phyloP scores from a whole-genome alignment of 1,284 basidiomycete genomes.

The Malassezia dermatis region DNA sequence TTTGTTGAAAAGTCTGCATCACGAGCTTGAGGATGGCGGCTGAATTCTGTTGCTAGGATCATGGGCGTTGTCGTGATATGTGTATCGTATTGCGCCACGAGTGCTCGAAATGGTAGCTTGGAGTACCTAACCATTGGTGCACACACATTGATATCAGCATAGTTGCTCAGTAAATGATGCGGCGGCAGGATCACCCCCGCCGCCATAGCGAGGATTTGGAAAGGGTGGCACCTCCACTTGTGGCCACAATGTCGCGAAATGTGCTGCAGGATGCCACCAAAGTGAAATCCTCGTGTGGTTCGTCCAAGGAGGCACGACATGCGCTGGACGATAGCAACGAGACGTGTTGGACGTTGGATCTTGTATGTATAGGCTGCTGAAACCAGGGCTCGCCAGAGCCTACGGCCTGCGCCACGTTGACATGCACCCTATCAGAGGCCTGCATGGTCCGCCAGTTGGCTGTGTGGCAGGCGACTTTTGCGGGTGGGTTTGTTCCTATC shows the following conservation, averaged over 20 bases:
- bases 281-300: slow-evolving; percentile 8
- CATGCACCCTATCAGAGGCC: not conserved
- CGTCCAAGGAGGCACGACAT: slow-evolving; percentile 6
- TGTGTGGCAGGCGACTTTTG: slow-evolving; percentile 6
- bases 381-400: slow-evolving; percentile 3
- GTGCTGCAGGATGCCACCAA: slow-evolving; percentile 4
- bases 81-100: slow-evolving; percentile 54
- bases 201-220: not conserved
- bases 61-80: slow-evolving; percentile 58
- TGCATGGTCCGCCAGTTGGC: not conserved
- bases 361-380: not conserved
- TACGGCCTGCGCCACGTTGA: not conserved
- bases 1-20: slow-evolving; percentile 55
- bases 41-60: slow-evolving; percentile 56
- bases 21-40: slow-evolving; percentile 53
- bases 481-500: slow-evolving; percentile 12
- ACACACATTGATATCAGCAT: slow-evolving; percentile 31
- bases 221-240: not conserved
- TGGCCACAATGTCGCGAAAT: not conserved
- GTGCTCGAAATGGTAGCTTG: slow-evolving; percentile 56
- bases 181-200: slow-evolving; percentile 19
- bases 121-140: slow-evolving; percentile 56
- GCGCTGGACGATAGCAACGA: slow-evolving; percentile 5
- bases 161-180: slow-evolving; percentile 27
- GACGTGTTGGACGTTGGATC: slow-evolving; percentile 16